Conservation (phyloP, 202 grass and related monocot species). For the Zoysia matrella region DNA sequence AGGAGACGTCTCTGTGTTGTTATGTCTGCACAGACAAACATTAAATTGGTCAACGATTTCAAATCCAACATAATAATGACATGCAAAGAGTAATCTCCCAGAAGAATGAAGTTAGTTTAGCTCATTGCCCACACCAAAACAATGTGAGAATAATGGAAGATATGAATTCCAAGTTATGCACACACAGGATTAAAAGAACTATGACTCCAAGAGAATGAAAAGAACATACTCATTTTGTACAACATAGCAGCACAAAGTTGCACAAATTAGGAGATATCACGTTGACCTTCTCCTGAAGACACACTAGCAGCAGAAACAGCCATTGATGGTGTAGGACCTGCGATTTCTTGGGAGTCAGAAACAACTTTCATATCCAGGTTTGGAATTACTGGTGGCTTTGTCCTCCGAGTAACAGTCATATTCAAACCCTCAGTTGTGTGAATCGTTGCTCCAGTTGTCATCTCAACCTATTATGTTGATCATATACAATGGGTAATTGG, state of each 20-base stretch:
- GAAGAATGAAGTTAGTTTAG: constrained; percentile 2
- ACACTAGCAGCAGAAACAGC: constrained; percentile 38
- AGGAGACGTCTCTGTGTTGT: constrained; percentile 31
- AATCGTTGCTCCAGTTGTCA: constrained; percentile 96
- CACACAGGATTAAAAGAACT: not conserved
- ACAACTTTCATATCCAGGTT: constrained; percentile 74
- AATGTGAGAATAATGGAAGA: constrained; percentile 21
- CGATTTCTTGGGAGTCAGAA: constrained; percentile 50
- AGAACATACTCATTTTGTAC: constrained; percentile 42
- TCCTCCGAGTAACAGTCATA: constrained; percentile 58
- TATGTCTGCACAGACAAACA: constrained; percentile 30
- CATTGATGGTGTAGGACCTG: constrained; percentile 38
- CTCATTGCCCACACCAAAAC: constrained; percentile 1
- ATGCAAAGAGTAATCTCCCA: not conserved
- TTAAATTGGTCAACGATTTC: constrained; percentile 27
- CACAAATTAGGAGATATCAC: constrained; percentile 63
- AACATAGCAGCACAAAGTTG: not conserved
- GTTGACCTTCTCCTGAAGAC: constrained; percentile 68
- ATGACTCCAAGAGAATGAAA: constrained; percentile 10
- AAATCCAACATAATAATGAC: no score
- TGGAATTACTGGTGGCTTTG: constrained; percentile 66
- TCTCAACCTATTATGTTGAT: constrained; percentile 70
- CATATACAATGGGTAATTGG: constrained; percentile 1
- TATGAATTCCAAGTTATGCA: not conserved
- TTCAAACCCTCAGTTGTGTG: constrained; percentile 61